phyloP scores from a whole-genome alignment of 345 rosid genomes.

The Psidium guajava region DNA sequence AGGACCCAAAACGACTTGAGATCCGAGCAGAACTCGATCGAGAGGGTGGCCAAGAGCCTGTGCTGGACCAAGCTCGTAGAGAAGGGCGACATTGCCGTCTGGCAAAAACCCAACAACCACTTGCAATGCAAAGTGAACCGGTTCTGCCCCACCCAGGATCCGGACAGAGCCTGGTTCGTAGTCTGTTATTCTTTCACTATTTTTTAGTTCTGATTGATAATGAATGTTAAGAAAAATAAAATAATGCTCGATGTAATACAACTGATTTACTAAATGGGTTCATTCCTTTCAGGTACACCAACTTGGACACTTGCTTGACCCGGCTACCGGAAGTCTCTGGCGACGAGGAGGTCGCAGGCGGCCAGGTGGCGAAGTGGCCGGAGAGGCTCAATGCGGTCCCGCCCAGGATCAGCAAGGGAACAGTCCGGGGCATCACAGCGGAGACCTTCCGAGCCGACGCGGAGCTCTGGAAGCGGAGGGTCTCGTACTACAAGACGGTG shows the following conservation, averaged over 20 bases:
- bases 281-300: constrained; percentile 25
- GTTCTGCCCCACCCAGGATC: constrained; percentile 16
- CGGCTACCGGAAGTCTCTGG: constrained; percentile 22
- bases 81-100: constrained; percentile 37
- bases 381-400: constrained; percentile 29
- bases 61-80: constrained; percentile 41
- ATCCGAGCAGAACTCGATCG: constrained; percentile 31
- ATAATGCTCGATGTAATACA: background rate
- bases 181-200: background rate
- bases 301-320: constrained; percentile 31
- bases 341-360: constrained; percentile 21
- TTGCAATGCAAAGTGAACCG: constrained; percentile 4
- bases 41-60: constrained; percentile 25
- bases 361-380: constrained; percentile 25
- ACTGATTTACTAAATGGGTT: background rate
- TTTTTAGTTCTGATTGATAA: background rate
- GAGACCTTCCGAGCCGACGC: constrained; percentile 19
- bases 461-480: constrained; percentile 25
- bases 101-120: constrained; percentile 36
- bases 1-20: constrained; percentile 20
- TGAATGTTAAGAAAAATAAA: background rate
- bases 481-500: constrained; percentile 26
- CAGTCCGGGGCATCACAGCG: constrained; percentile 21
- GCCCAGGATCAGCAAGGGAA: constrained; percentile 32
- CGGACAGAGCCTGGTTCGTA: constrained; percentile 31